Evolutionary conservation across 352 stramenopile genomes (phyloP), one percentile per base, ranked within the genome.

Genomic region (Phytophthora syringae): DNA sequence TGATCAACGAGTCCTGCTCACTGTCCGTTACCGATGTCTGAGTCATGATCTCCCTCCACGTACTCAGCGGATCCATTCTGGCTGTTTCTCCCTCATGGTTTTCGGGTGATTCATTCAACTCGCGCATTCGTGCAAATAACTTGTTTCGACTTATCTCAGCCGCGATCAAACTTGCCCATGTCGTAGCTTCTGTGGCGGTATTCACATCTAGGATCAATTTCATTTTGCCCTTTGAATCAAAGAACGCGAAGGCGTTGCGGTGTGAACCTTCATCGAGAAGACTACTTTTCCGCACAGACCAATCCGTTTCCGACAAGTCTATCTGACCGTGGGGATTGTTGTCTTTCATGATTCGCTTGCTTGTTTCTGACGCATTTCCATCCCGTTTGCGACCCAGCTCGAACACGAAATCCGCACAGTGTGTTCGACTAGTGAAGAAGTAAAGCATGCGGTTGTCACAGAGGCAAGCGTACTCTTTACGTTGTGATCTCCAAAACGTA

Each of bases 211-310:
- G 9, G 0, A 90, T 79, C 7, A 87, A 58, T 7, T 60, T 63
- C 47, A 89, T 72, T 18, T 71, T 80, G 20, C 74, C 75, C 1
- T 58, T 51, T 27, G 42, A n/a, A 40, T 90, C 84, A 56, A 92
- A 90, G 7, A 92, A 74, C 0, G 84, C 84, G 20, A 92, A 85
- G n/a, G 81, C 83, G 39, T 90, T 65, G 12, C 84, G 81, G 43
- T 36, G 36, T 9, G 57, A 30, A 2, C 49, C 56, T 16, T 80
- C 81, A 7, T 68, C 74, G 55, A 76, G 73, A 21, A 50, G 15
- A 24, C 13, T 50, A 12, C 60, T 70, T 60, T 70, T 74, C n/a
- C 81, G 72, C 20, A 90, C 76, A 16, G 54, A 79, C 84, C 81
- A 90, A 15, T 78, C 64, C 7, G 39, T 75, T 7, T 73, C 51